Evolutionary conservation across 169 alveolate genomes (phyloP).

Genomic region (Perkinsus olseni): DNA sequence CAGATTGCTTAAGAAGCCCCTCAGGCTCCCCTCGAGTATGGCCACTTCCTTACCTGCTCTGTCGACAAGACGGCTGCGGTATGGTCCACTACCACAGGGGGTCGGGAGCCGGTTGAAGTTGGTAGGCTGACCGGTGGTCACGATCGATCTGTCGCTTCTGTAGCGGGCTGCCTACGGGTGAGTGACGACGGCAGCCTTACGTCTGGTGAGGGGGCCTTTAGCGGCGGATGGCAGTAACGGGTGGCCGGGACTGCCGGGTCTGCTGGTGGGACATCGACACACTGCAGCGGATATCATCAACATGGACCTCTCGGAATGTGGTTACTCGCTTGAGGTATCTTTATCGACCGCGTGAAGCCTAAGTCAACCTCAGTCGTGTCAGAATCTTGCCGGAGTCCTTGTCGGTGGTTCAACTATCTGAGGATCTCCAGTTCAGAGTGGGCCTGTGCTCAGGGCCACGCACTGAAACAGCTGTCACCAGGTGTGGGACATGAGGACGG

Average conservation of each 20-base stretch:
- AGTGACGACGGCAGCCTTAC: background rate
- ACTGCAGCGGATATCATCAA: background rate
- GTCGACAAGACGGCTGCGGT: background rate
- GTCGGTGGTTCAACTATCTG: background rate
- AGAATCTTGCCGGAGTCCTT: background rate
- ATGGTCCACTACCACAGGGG: background rate
- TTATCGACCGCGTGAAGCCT: background rate
- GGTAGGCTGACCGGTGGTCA: background rate
- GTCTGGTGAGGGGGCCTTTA: background rate
- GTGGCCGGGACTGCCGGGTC: background rate
- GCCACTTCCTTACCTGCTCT: background rate
- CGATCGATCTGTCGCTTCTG: background rate
- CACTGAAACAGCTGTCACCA: too few relatives aligned
- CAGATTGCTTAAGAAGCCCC: background rate
- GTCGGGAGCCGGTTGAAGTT: background rate
- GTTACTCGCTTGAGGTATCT: background rate
- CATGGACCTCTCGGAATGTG: background rate
- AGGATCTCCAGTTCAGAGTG: background rate
- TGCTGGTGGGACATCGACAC: background rate
- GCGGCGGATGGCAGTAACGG: background rate
- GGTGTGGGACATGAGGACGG: background rate
- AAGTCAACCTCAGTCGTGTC: background rate
- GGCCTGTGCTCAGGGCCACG: too few relatives aligned
- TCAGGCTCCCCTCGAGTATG: background rate
- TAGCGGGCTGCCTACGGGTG: background rate